Percentiles rank a stretch among this genome's conserved stretches.
Conservation (phyloP, 2,329 filamentous ascomycete species). For the Monosporascus sp. region DNA sequence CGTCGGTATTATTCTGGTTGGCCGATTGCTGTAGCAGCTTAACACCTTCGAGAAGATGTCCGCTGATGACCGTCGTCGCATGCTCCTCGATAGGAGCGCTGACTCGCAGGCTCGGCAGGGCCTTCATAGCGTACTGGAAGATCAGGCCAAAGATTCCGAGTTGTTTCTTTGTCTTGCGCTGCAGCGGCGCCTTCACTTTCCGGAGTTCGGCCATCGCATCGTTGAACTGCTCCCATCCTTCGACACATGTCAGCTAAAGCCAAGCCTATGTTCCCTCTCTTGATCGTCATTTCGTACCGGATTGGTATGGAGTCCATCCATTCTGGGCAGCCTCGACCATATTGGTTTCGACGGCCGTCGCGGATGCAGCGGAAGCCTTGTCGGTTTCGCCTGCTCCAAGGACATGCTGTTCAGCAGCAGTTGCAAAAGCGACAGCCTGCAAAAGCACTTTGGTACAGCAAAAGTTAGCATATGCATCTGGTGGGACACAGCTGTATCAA, state of each 20-base stretch:
- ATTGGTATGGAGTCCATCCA: slow-evolving; percentile 28
- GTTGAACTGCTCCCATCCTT: slow-evolving; percentile 50
- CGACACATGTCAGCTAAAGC: slow-evolving; percentile 6
- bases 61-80: slow-evolving; percentile 31
- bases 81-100: slow-evolving; percentile 40
- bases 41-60: slow-evolving; percentile 46
- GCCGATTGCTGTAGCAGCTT: slow-evolving; percentile 49
- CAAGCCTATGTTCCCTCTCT: not conserved
- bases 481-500: slow-evolving; percentile 2
- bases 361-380: slow-evolving; percentile 14
- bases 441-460: slow-evolving; percentile 23
- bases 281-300: slow-evolving; percentile 17
- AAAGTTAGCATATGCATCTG: slow-evolving; percentile 2
- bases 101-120: slow-evolving; percentile 45
- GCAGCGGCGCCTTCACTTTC: slow-evolving; percentile 42
- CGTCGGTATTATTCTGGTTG: slow-evolving; percentile 65
- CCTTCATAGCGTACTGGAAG: slow-evolving; percentile 41
- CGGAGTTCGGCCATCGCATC: slow-evolving; percentile 45
- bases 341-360: slow-evolving; percentile 19
- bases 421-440: slow-evolving; percentile 21
- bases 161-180: slow-evolving; percentile 39
- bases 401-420: slow-evolving; percentile 25
- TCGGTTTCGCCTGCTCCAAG: slow-evolving; percentile 13
- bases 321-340: slow-evolving; percentile 18
- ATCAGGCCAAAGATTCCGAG: slow-evolving; percentile 38